phyloP scores from a whole-genome alignment of 768 basidiomycete genomes.

The Russula dissimulans region DNA sequence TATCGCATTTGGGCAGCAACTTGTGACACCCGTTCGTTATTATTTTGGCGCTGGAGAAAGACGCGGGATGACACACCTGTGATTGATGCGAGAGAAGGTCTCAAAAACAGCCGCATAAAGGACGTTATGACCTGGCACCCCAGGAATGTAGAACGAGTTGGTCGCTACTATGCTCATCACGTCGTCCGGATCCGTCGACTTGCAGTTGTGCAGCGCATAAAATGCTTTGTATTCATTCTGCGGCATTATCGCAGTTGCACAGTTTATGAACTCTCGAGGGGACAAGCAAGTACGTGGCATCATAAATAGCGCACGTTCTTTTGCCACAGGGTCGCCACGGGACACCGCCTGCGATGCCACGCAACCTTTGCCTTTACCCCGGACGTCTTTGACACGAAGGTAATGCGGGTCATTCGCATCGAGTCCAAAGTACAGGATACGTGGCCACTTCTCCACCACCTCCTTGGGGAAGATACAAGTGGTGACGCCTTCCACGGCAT shows the following conservation, averaged over 20 bases:
- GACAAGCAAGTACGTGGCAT: neutral
- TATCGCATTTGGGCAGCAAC: slow-evolving; percentile 21
- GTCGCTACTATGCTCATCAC: neutral
- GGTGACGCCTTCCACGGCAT: neutral
- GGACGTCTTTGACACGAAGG: neutral
- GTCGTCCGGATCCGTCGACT: neutral
- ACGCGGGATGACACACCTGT: neutral
- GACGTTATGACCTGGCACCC: slow-evolving; percentile 4
- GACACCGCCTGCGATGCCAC: slow-evolving; percentile 26
- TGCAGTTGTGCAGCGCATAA: neutral
- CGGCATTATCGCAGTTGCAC: neutral
- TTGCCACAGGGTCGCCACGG: slow-evolving; percentile 27
- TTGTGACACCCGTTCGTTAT: slow-evolving; percentile 8
- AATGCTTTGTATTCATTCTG: neutral
- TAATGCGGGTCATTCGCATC: neutral
- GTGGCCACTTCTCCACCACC: neutral
- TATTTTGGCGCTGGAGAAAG: neutral
- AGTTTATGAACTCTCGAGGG: neutral
- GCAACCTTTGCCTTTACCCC: slow-evolving; percentile 25
- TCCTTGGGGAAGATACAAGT: neutral
- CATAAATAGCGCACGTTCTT: slow-evolving; percentile 32
- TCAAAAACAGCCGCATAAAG: slow-evolving; percentile 22
- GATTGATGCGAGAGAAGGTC: slow-evolving; percentile 22
- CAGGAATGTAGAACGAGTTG: slow-evolving; percentile 3
- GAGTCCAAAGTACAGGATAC: neutral